Evolutionary conservation across 192 early-diverging fungal genomes (phyloP).

Genomic region (Linnemannia elongata): DNA sequence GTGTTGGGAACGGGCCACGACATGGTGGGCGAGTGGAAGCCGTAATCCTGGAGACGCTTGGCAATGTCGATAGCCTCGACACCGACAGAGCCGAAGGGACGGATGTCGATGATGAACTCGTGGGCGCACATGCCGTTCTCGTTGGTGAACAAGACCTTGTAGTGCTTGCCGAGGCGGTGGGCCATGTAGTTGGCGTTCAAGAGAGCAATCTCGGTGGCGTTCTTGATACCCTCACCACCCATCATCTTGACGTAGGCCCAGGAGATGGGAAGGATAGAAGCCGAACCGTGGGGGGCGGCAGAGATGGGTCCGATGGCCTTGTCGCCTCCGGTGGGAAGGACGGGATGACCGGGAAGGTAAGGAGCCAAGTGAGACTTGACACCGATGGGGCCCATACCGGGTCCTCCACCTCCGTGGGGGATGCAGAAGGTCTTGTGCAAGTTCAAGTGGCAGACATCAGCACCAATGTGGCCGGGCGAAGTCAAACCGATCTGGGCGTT

Average conservation of each 20-base stretch:
- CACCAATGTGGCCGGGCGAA: conserved; percentile 94
- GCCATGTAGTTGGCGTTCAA: conserved; percentile 99
- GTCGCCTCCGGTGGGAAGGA: conserved; percentile 79
- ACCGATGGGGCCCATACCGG: conserved; percentile 97
- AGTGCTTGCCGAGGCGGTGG: conserved; percentile 89
- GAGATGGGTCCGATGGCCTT: conserved; percentile 93
- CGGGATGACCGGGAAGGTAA: conserved; percentile 94
- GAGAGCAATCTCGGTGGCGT: conserved; percentile 91
- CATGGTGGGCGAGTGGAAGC: conserved; percentile 99
- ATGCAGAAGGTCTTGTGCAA: conserved; percentile 99
- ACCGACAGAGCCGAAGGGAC: conserved; percentile 86
- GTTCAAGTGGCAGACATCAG: conserved; percentile 99
- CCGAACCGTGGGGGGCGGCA: conserved; percentile 97
- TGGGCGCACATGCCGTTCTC: conserved; percentile 97
- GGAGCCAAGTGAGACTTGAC: conserved; percentile 92
- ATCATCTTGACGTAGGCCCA: conserved; percentile 99
- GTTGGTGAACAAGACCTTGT: conserved; percentile 94
- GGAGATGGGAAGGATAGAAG: conserved; percentile 96
- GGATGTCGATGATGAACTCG: conserved; percentile 98
- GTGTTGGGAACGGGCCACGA: conserved; percentile 99
- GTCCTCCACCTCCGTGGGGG: conserved; percentile 99
- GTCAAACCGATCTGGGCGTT: conserved; percentile 90
- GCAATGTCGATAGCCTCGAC: conserved; percentile 98
- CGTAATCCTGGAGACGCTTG: conserved; percentile 99
- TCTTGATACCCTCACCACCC: conserved; percentile 91